phyloP scores from a whole-genome alignment of 345 rosid species.

The Diplotaxis tenuifolia region DNA sequence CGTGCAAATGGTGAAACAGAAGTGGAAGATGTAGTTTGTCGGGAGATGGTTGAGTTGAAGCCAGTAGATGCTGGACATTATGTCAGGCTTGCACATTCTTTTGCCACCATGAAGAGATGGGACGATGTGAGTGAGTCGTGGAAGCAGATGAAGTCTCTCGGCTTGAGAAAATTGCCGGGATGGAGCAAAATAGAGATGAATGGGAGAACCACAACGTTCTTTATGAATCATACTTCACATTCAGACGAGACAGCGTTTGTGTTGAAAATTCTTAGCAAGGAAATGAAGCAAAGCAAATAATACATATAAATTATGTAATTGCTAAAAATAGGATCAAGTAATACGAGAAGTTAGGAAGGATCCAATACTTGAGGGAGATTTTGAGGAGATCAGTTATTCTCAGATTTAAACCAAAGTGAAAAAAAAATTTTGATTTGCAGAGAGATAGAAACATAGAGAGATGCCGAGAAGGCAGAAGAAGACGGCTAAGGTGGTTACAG shows the following conservation, averaged over 20 bases:
- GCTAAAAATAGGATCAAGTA: constrained; percentile 30
- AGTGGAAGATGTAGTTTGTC: constrained; percentile 40
- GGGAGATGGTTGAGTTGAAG: constrained; percentile 40
- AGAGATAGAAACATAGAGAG: constrained; percentile 22
- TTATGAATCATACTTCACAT: constrained; percentile 46
- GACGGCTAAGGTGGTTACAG: constrained; percentile 41
- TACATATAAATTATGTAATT: neutral
- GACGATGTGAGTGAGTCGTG: constrained; percentile 49
- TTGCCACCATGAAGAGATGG: constrained; percentile 61
- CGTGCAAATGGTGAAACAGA: constrained; percentile 38
- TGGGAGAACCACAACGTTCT: constrained; percentile 47
- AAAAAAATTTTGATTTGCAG: constrained; percentile 17
- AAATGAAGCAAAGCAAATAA: constrained; percentile 34
- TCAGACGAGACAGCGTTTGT: constrained; percentile 44
- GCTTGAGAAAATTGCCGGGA: constrained; percentile 56
- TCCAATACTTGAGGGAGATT: constrained; percentile 33
- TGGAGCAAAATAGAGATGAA: constrained; percentile 59
- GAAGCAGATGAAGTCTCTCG: constrained; percentile 52
- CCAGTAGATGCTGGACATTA: constrained; percentile 50
- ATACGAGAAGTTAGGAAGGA: constrained; percentile 10
- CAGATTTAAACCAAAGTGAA: constrained; percentile 26
- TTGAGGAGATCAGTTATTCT: constrained; percentile 20
- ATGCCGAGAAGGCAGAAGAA: constrained; percentile 46
- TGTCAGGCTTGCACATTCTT: constrained; percentile 55
- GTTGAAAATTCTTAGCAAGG: constrained; percentile 37